These are phyloP conservation scores for Panicum virgatum DNA, from an alignment of 202 grass and related monocot genomes.

Conservation along the genomic window DNA sequence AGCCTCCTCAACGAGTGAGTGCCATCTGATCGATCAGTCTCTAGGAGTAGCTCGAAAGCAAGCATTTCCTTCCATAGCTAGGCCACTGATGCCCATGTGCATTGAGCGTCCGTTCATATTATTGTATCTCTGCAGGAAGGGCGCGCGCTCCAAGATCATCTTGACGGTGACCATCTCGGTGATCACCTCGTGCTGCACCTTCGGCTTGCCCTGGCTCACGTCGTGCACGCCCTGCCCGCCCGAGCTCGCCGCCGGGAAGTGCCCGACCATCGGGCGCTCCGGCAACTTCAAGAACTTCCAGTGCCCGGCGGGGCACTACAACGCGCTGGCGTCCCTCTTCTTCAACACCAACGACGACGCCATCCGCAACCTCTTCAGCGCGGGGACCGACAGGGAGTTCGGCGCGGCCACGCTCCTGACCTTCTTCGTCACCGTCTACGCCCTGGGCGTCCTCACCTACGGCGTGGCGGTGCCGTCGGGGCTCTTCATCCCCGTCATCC, in stretches of 20 bases:
- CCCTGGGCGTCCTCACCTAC: conserved; percentile 50
- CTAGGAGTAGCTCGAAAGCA: not conserved
- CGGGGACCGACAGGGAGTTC: conserved; percentile 43
- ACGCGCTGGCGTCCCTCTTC: conserved; percentile 59
- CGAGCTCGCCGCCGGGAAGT: conserved; percentile 15
- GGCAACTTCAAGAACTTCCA: conserved; percentile 69
- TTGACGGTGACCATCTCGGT: conserved; percentile 48
- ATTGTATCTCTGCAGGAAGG: conserved; percentile 47
- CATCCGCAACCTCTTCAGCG: conserved; percentile 68
- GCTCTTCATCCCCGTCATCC: conserved; percentile 60
- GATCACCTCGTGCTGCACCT: conserved; percentile 62
- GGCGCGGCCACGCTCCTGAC: conserved; percentile 34
- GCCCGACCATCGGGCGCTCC: conserved; percentile 53
- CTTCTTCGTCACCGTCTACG: conserved; percentile 55
- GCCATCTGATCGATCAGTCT: too few relatives aligned
- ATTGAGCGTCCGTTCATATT: too few relatives aligned
- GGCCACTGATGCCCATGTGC: not conserved
- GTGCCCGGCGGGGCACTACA: conserved; percentile 56
- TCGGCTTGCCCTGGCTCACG: conserved; percentile 45
- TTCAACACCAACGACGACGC: conserved; percentile 69
- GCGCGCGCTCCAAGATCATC: conserved; percentile 53
- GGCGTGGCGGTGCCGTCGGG: conserved; percentile 60
- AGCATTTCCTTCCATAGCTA: too few relatives aligned
- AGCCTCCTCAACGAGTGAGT: conserved; percentile 48
- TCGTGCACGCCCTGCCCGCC: conserved; percentile 44